Evolutionary conservation across 2,329 filamentous ascomycete genomes (phyloP).

Genomic region (Daldinia sp.): DNA sequence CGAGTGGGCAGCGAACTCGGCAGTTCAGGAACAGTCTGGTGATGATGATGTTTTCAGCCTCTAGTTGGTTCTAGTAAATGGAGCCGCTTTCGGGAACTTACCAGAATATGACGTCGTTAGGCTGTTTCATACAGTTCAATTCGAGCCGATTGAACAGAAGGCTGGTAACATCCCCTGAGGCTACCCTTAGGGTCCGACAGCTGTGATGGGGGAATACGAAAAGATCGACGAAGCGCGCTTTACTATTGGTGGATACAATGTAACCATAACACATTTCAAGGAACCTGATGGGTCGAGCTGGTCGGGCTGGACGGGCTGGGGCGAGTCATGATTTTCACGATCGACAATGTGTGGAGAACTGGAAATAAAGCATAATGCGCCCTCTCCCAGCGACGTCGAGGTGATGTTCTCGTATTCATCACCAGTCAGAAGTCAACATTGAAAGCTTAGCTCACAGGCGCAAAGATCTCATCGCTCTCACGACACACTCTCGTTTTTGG

Average conservation of each 20-base stretch:
- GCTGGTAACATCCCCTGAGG: background rate
- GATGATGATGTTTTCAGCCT: background rate
- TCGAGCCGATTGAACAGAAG: background rate
- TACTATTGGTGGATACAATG: slow-evolving; percentile 7
- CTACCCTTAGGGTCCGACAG: background rate
- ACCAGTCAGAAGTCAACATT: background rate
- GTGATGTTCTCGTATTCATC: background rate
- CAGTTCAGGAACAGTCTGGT: background rate
- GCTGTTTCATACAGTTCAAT: background rate
- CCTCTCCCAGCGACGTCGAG: background rate
- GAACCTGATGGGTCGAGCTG: slow-evolving; percentile 5
- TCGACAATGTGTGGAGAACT: background rate
- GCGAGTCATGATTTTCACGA: background rate
- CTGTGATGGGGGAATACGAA: slow-evolving; percentile 9
- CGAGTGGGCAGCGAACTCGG: background rate
- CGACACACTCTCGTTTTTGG: background rate
- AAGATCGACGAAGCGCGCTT: slow-evolving; percentile 5
- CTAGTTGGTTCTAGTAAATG: slow-evolving; percentile 8
- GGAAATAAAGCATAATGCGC: slow-evolving; percentile 8
- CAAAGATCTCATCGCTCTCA: background rate
- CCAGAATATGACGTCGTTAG: slow-evolving; percentile 3
- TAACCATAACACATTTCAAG: background rate
- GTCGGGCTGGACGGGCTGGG: background rate
- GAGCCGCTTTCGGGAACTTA: background rate
- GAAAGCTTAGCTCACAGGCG: background rate